Evolutionary conservation across 2,329 filamentous ascomycete species (phyloP), one percentile per base, ranked within the genome.

Genomic region (Endocalyx cinctus): DNA sequence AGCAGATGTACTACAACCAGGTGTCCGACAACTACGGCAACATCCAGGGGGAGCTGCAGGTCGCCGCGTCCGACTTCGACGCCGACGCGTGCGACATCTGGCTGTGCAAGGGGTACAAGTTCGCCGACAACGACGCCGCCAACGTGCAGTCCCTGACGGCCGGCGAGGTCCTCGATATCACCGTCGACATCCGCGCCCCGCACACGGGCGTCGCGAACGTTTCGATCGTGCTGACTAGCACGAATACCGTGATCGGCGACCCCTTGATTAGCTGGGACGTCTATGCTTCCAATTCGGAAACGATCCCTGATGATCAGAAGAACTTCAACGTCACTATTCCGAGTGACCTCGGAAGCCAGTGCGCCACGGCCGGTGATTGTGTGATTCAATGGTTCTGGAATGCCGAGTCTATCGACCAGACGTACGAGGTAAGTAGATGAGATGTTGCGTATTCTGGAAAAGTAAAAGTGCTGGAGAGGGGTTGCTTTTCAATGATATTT

Each of bases 21-120:
- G 42, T 44, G 22, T 61, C 67, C 12, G 73, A 77, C 62, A 62
- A 67, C 52, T 71, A 70, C 54, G 45, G 45, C 46, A 78, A 77
- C 54, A 58, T 78, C 43, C 74, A 79, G 55, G 66, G 66, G 37
- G 60, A 72, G 43, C 60, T 73, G 27, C 69, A 75, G 51, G 60
- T 69, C 30, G 67, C 64, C 50, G 52, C 35, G 36, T 47, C 46
- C 36, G 71, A 73, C 58, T 72, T 67, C 57, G 58, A 70, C 34
- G 59, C 60, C 28, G 51, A 54, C 2, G 51, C 56, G 23, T 77
- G 72, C 54, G 58, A 72, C 47, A 59, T 74, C 48, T 74, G 64
- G 64, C 63, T 72, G 29, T 76, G 72, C 70, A 75, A 77, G 59
- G 74, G 74, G 39, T 70, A 69, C 58, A 67, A 76, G 50, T 74